Evolutionary conservation across 2,329 filamentous ascomycete genomes (phyloP), one percentile per base, ranked within the genome.

Genomic region (Fusarium redolens): DNA sequence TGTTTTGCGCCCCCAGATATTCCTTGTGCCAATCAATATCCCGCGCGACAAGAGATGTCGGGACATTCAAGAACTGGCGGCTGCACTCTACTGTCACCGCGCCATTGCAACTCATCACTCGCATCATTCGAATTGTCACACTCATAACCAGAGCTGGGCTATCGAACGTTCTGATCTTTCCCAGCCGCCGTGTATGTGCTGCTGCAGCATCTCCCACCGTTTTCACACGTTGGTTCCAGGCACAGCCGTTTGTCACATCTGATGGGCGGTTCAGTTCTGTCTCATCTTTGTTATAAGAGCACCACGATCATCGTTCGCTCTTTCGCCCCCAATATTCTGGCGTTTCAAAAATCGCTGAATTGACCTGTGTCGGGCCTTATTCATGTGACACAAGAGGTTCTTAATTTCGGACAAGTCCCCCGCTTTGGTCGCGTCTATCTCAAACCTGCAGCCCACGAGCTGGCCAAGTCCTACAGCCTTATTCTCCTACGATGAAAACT

Each of bases 251-350:
- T 62, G 43, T 57, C 60, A 62, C 60, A 62, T 62, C 51, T 41
- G 41, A 25, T 22, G 58, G 43, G 60, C 43, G 50, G 41, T 48
- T 62, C 60, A 30, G 43, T 31, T 52, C 28, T 57, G 50, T 57
- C 41, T 57, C 60, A 62, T 61, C 50, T 57, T 57, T 62, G 25
- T 28, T 62, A 62, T 62, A 62, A 62, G 60, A 57, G 51, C 13
- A n/a, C 14, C 12, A 35, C 35, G 30, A 28, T 48, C 43, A n/a
- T 57, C 43, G 15, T 7, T 47, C 7, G 18, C 28, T 38, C 51
- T 57, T 40, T 43, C 50, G 43, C 41, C 51, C 60, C 60, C 35
- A 57, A 57, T n/a, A 35, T 33, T 15, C 50, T 28, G 50, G 35
- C 33, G 50, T 47, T 33, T 57, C 50, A 47, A 48, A 56, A 33